Percentiles rank a stretch among this genome's conserved stretches.
These are phyloP conservation scores for Furcasterigmium sp. DNA, from an alignment of 2,329 filamentous ascomycete species.

Conservation along the genomic window DNA sequence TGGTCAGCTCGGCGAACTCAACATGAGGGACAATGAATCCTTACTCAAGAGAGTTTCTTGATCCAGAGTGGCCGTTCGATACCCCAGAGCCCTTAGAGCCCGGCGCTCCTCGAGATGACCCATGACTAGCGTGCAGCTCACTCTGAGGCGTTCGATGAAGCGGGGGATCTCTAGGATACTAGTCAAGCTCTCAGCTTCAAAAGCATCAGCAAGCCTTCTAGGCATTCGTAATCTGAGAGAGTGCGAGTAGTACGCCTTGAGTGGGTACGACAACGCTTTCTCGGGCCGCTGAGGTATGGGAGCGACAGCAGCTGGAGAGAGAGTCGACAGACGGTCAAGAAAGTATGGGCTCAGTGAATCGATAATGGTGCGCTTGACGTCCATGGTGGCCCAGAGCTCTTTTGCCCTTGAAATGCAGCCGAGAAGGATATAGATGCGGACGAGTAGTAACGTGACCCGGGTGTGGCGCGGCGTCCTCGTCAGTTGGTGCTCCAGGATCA, in stretches of 20 bases:
- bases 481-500: conserved; percentile 45
- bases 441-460: conserved; percentile 41
- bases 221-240: conserved; percentile 42
- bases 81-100: conserved; percentile 36
- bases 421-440: conserved; percentile 45
- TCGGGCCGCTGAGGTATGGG: conserved; percentile 7
- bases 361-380: conserved; percentile 53
- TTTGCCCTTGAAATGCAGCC: conserved; percentile 43
- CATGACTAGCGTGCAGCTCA: conserved; percentile 48
- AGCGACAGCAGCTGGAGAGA: conserved; percentile 40
- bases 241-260: conserved; percentile 39
- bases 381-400: conserved; percentile 43
- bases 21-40: conserved; percentile 9
- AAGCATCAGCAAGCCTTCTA: conserved; percentile 36
- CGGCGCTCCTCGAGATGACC: conserved; percentile 46
- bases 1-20: conserved; percentile 8
- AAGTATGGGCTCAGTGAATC: conserved; percentile 50
- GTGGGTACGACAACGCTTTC: conserved; percentile 30
- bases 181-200: conserved; percentile 44
- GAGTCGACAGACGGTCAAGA: conserved; percentile 48
- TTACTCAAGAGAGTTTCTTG: conserved; percentile 41
- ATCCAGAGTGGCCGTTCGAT: conserved; percentile 32
- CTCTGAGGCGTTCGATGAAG: conserved; percentile 36
- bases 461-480: conserved; percentile 38
- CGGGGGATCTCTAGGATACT: conserved; percentile 42